These are phyloP conservation scores for Verticillium isaacii DNA, from an alignment of 2,329 filamentous ascomycete species.

Conservation along the genomic window DNA sequence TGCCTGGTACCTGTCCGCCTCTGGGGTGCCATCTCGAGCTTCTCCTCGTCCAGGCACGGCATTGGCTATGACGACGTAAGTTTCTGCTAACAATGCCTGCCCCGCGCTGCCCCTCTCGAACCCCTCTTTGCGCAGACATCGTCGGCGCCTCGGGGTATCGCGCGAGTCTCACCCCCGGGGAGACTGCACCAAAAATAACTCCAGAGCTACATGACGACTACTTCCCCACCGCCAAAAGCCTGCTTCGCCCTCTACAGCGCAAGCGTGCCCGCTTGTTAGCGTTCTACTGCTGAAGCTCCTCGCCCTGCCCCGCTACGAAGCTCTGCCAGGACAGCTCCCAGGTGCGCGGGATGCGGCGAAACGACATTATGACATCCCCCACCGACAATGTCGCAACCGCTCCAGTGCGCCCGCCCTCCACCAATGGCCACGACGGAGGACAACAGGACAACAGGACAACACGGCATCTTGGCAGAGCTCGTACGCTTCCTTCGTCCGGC, in stretches of 20 bases:
- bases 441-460: not conserved
- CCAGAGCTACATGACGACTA: not conserved
- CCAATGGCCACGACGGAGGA: not conserved
- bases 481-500: not conserved
- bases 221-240: not conserved
- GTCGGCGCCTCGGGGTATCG: not conserved
- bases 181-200: not conserved
- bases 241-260: not conserved
- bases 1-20: not conserved
- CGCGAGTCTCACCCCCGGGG: too few species aligned
- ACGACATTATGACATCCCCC: not conserved
- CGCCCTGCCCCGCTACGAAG: not conserved
- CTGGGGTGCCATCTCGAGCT: not conserved
- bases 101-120: constrained; percentile 2
- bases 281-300: not conserved
- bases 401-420: not conserved
- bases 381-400: not conserved
- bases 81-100: not conserved
- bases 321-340: not conserved
- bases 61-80: not conserved
- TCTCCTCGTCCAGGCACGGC: not conserved
- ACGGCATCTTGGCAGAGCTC: not conserved
- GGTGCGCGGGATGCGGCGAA: not conserved
- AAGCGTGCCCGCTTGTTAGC: not conserved
- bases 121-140: not conserved